Conservation (phyloP, 768 basidiomycete species). For the Lenzites betulinus region DNA sequence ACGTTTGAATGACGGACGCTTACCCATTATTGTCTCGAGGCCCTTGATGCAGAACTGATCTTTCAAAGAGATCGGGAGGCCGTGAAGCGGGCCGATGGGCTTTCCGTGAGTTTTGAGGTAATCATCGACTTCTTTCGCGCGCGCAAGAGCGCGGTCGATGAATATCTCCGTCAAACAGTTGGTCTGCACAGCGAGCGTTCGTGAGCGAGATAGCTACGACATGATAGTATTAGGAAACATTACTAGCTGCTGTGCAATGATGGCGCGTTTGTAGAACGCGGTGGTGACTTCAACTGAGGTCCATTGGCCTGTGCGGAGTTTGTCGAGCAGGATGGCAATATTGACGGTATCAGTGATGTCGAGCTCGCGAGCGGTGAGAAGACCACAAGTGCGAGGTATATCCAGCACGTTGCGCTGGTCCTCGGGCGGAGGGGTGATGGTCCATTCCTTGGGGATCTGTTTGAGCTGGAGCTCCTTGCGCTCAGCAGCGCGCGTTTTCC, state of each 20-base stretch:
- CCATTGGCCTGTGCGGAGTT: conserved; percentile 56
- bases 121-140: conserved; percentile 47
- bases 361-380: conserved; percentile 58
- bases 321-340: conserved; percentile 46
- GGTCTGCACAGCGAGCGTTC: conserved; percentile 30
- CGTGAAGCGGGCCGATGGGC: conserved; percentile 47
- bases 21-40: conserved; percentile 60
- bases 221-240: not conserved
- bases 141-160: conserved; percentile 44
- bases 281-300: conserved; percentile 53
- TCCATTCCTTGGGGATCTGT: conserved; percentile 67
- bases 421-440: conserved; percentile 49
- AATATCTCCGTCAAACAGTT: conserved; percentile 55
- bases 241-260: conserved; percentile 52
- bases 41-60: conserved; percentile 60
- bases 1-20: not conserved
- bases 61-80: conserved; percentile 49
- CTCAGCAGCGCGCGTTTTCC: conserved; percentile 54
- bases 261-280: conserved; percentile 51
- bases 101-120: conserved; percentile 41
- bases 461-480: conserved; percentile 56
- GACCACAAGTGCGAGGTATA: conserved; percentile 56
- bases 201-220: not conserved
- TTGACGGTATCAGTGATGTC: conserved; percentile 62
- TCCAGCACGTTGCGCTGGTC: conserved; percentile 52